phyloP scores from a whole-genome alignment of 75 land plant species.

The Chamaecyparis obtusa region DNA sequence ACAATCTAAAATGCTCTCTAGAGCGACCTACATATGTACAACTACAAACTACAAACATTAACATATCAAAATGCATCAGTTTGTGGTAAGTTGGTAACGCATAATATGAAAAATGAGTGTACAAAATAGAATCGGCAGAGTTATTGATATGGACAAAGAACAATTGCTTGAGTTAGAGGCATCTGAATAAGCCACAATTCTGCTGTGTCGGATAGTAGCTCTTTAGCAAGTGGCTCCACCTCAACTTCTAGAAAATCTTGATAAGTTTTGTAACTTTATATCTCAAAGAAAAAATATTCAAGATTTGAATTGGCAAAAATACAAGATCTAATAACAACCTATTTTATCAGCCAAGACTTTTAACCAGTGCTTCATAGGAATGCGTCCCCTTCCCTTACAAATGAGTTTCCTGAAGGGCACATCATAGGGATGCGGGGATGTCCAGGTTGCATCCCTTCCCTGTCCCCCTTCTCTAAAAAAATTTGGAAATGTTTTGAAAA shows the following conservation, averaged over 20 bases:
- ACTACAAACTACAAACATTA: neutral
- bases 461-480: too few species aligned
- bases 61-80: neutral
- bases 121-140: neutral
- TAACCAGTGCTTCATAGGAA: too few species aligned
- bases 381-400: too few species aligned
- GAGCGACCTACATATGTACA: neutral
- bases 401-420: too few species aligned
- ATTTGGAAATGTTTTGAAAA: too few species aligned
- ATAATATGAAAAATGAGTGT: neutral
- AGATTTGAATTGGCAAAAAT: neutral
- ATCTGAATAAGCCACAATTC: conserved; percentile 73
- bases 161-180: conserved; percentile 39
- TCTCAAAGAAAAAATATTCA: neutral
- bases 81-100: neutral
- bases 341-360: too few species aligned
- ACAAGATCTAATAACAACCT: neutral
- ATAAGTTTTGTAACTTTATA: conserved; percentile 27
- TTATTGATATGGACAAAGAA: neutral
- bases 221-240: conserved; percentile 29
- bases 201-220: conserved; percentile 30
- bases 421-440: too few species aligned
- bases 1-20: neutral
- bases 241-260: conserved; percentile 31
- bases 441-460: too few species aligned